These are phyloP conservation scores for Coelastrella sp. DNA, from an alignment of 139 green algal species.

Conservation along the genomic window DNA sequence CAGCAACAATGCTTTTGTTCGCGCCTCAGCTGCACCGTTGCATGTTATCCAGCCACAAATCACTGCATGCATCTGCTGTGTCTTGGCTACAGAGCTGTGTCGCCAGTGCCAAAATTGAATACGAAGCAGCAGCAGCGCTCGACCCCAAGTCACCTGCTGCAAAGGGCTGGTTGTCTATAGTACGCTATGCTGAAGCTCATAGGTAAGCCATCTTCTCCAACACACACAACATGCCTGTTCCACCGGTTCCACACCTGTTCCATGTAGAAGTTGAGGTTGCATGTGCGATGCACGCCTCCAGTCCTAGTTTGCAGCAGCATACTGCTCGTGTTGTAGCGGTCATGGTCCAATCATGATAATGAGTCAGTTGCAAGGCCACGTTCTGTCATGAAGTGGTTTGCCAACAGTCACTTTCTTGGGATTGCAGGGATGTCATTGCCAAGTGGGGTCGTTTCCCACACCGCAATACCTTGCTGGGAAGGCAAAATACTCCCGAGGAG, in stretches of 20 bases:
- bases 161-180: not conserved
- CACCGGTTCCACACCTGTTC: too few relatives aligned
- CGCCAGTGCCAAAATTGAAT: not conserved
- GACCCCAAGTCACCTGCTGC: not conserved
- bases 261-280: too few relatives aligned
- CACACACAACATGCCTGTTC: too few relatives aligned
- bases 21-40: too few relatives aligned
- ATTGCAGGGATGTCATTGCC: constrained; percentile 48
- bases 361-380: too few relatives aligned
- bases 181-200: constrained; percentile 28
- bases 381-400: too few relatives aligned
- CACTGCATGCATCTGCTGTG: not conserved
- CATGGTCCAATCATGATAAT: too few relatives aligned
- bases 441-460: constrained; percentile 74
- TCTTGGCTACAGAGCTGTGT: constrained; percentile 50
- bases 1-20: too few relatives aligned
- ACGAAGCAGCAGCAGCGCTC: constrained; percentile 2
- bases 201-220: not conserved
- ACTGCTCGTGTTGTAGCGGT: too few relatives aligned
- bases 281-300: too few relatives aligned
- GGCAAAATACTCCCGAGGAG: constrained; percentile 68
- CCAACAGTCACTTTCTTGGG: too few relatives aligned
- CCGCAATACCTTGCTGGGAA: constrained; percentile 69
- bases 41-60: not conserved
- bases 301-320: too few relatives aligned